Evolutionary conservation across 768 basidiomycete genomes (phyloP).

Genomic region (Xerocomus spinulosus): DNA sequence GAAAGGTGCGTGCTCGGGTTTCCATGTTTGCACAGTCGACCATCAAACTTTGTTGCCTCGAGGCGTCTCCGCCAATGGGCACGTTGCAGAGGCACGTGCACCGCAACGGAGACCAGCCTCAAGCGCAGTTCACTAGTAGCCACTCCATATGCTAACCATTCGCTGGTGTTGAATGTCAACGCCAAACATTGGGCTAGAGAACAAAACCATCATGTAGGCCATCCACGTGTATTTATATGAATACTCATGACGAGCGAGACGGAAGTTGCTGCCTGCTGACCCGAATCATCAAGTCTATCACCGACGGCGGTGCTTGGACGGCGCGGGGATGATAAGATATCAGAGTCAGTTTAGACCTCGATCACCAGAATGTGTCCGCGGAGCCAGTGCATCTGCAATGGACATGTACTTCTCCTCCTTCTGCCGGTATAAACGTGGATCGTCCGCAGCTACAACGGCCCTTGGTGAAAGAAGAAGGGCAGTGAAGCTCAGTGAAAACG

Average conservation of each 20-base stretch:
- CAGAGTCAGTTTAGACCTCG: slow-evolving; percentile 9
- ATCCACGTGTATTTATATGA: not conserved
- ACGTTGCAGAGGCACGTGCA: too few relatives aligned
- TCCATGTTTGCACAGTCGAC: slow-evolving; percentile 1
- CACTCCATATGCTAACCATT: not conserved
- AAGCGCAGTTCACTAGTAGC: not conserved
- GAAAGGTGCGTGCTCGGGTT: slow-evolving; percentile 1
- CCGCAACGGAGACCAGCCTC: not conserved
- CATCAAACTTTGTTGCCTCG: slow-evolving; percentile 31
- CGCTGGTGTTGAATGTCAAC: slow-evolving; percentile 17
- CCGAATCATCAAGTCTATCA: not conserved
- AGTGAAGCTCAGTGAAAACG: not conserved
- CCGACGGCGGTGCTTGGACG: slow-evolving; percentile 18
- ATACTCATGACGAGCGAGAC: not conserved
- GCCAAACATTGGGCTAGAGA: slow-evolving; percentile 1
- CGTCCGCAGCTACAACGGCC: not conserved
- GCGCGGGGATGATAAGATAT: slow-evolving; percentile 28
- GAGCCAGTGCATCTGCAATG: slow-evolving; percentile 7
- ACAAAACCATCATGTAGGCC: not conserved
- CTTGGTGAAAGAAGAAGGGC: not conserved
- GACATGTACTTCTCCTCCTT: slow-evolving; percentile 1
- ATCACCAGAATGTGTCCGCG: slow-evolving; percentile 22
- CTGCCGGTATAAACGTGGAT: slow-evolving; percentile 2
- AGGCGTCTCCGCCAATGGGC: slow-evolving; percentile 23
- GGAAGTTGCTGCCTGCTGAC: slow-evolving; percentile 6